phyloP scores from a whole-genome alignment of 2,329 filamentous ascomycete genomes.

The Verticillium albo-atrum region DNA sequence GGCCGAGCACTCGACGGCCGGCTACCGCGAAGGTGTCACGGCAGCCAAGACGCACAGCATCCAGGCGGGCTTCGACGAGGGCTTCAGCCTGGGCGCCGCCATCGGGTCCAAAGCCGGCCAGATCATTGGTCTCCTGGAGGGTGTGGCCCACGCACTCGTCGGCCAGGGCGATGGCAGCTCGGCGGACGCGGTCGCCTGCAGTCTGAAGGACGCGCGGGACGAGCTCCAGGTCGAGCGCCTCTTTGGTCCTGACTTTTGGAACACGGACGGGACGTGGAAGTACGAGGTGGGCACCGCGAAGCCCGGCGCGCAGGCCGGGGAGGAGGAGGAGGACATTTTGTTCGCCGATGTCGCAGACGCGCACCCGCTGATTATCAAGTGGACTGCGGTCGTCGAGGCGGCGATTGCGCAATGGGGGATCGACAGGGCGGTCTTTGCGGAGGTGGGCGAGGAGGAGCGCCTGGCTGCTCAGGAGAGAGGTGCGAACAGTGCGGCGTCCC shows the following conservation, averaged over 20 bases:
- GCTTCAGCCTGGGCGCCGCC: slow-evolving; percentile 77
- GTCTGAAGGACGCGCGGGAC: slow-evolving; percentile 45
- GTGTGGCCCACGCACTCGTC: slow-evolving; percentile 49
- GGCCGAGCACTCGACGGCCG: slow-evolving; percentile 73
- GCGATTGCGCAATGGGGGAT: slow-evolving; percentile 29
- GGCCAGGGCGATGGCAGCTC: slow-evolving; percentile 15
- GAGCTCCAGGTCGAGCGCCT: slow-evolving; percentile 60
- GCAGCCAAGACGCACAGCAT: slow-evolving; percentile 70
- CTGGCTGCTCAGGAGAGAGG: slow-evolving; percentile 19
- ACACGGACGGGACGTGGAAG: slow-evolving; percentile 66
- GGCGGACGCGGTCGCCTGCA: slow-evolving; percentile 4
- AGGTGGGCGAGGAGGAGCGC: slow-evolving; percentile 25
- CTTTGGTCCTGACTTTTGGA: slow-evolving; percentile 64
- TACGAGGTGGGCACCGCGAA: slow-evolving; percentile 45
- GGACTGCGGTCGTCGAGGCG: slow-evolving; percentile 38
- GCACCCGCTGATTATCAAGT: slow-evolving; percentile 64
- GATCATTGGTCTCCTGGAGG: slow-evolving; percentile 73
- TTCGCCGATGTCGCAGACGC: slow-evolving; percentile 60
- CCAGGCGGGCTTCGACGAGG: slow-evolving; percentile 88
- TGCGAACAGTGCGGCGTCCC: slow-evolving; percentile 14
- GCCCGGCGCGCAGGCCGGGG: slow-evolving; percentile 18
- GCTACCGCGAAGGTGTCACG: slow-evolving; percentile 85
- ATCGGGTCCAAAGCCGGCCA: slow-evolving; percentile 72
- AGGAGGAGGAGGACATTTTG: slow-evolving; percentile 37
- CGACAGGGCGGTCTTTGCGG: slow-evolving; percentile 19